phyloP scores from a whole-genome alignment of 31 red algal species.

The Asparagopsis taxiformis region DNA sequence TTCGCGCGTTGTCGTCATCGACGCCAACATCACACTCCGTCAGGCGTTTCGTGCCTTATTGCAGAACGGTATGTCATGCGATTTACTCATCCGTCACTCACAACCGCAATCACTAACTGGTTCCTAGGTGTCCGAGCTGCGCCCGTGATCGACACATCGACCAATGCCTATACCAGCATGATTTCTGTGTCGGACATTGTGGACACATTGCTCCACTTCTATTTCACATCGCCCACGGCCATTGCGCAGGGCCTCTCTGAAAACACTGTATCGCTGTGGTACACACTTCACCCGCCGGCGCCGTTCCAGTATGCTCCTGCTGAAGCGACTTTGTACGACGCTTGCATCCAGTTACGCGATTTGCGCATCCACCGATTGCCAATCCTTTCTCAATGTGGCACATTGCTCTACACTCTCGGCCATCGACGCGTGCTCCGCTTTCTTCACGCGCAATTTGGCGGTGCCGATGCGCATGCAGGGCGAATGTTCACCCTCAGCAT shows the following conservation, averaged over 20 bases:
- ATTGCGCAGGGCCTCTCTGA: not conserved
- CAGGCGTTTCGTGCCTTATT: slow-evolving; percentile 61
- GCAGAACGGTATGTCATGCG: slow-evolving; percentile 37
- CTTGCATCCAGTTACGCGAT: slow-evolving; percentile 40
- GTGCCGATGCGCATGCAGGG: not conserved
- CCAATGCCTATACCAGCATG: not conserved
- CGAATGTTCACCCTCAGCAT: slow-evolving; percentile 41
- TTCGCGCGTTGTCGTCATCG: slow-evolving; percentile 58
- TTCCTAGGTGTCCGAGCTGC: slow-evolving; percentile 10
- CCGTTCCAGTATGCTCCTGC: slow-evolving; percentile 19
- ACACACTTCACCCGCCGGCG: not conserved
- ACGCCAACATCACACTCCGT: slow-evolving; percentile 15
- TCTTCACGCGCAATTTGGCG: slow-evolving; percentile 36
- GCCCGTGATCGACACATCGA: slow-evolving; percentile 4
- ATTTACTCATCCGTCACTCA: not conserved
- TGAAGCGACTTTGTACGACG: slow-evolving; percentile 58
- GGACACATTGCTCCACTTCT: not conserved
- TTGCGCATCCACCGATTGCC: slow-evolving; percentile 46
- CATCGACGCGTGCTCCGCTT: slow-evolving; percentile 61
- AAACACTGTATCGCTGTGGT: slow-evolving; percentile 12
- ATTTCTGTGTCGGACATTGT: slow-evolving; percentile 19
- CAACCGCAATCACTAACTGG: not conserved
- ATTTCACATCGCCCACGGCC: not conserved
- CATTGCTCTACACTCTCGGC: slow-evolving; percentile 36
- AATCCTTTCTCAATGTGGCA: slow-evolving; percentile 25